Evolutionary conservation across 345 rosid species (phyloP).

Genomic region (Citrus sinensis): DNA sequence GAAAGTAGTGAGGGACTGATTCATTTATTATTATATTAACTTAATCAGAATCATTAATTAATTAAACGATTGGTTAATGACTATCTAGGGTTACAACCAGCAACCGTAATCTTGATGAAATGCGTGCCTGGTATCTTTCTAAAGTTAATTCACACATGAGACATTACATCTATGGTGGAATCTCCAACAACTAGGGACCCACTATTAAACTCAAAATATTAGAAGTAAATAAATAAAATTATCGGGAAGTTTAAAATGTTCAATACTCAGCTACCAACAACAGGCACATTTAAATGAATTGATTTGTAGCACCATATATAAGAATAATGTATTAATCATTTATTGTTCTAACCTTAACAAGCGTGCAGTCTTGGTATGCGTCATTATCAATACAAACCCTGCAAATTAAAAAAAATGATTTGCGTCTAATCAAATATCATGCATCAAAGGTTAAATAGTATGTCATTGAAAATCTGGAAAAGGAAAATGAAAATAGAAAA

Average conservation of each 20-base stretch:
- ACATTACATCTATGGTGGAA: constrained; percentile 4
- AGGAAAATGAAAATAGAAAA: background rate
- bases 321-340: background rate
- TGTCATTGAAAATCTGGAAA: background rate
- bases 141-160: background rate
- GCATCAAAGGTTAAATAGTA: no score
- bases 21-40: background rate
- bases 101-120: background rate
- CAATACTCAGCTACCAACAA: background rate
- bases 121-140: background rate
- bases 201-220: background rate
- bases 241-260: no score
- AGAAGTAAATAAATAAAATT: no score
- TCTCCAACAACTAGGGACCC: background rate
- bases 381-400: constrained; percentile 93
- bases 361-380: constrained; percentile 66
- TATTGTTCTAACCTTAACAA: constrained; percentile 60
- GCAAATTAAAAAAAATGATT: background rate
- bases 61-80: no score
- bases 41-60: background rate
- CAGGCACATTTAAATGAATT: background rate
- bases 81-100: background rate
- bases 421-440: background rate
- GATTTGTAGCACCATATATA: background rate
- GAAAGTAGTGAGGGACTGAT: constrained; percentile 5